Evolutionary conservation across 768 basidiomycete species (phyloP).

Genomic region (Naematelia encephala): DNA sequence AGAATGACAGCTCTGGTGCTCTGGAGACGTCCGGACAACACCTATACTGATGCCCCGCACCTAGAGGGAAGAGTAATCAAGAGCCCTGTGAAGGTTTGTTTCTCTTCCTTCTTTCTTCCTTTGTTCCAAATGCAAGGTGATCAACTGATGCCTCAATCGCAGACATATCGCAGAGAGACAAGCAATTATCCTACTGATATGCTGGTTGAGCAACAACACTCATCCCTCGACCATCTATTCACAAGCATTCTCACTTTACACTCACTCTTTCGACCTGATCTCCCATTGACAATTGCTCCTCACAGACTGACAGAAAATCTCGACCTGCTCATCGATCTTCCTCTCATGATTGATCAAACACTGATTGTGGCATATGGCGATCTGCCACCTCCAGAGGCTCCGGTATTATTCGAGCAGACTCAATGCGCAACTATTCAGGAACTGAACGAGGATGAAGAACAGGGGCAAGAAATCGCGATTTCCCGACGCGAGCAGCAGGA

Average conservation of each 20-base stretch:
- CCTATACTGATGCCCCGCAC: not conserved
- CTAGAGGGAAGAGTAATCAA: not conserved
- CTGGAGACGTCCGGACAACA: not conserved
- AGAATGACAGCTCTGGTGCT: not conserved
- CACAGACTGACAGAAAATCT: not conserved
- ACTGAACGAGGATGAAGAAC: not conserved
- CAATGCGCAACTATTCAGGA: not conserved
- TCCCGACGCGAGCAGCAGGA: not conserved
- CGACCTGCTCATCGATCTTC: not conserved
- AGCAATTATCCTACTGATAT: not conserved
- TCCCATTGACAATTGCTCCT: not conserved
- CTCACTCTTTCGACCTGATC: not conserved
- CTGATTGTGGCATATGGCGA: not conserved
- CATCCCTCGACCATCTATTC: not conserved
- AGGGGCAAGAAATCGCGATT: too few species aligned
- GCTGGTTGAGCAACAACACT: not conserved
- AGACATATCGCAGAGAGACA: too few species aligned
- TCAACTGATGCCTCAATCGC: too few species aligned
- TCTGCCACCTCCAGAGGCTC: not conserved
- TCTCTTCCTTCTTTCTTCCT: not conserved
- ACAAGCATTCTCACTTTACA: not conserved
- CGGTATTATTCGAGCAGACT: not conserved
- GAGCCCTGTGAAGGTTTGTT: too few species aligned
- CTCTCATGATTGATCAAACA: not conserved
- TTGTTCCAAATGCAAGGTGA: not conserved